Evolutionary conservation across 2,329 filamentous ascomycete genomes (phyloP), one percentile per base, ranked within the genome.

Genomic region (Trichoderma hamatum): DNA sequence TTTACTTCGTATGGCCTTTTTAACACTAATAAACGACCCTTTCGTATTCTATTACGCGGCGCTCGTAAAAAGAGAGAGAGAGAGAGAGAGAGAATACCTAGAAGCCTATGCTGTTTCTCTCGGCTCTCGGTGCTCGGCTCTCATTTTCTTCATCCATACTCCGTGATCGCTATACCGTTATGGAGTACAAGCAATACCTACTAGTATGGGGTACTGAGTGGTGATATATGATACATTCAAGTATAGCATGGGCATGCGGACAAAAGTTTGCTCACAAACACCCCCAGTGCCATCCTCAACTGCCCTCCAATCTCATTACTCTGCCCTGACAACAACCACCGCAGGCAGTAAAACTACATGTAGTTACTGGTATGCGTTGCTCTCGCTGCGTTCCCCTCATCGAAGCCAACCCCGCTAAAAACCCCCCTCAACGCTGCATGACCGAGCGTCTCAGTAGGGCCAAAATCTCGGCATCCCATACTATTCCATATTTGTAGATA

Each of bases 401-500:
- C n/a, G 11, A 49, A 58, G 24, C 19, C 14, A 28, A 58, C 28
- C 54, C 54, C 54, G 13, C 16, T 55, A 9, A 16, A 28, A 55
- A 13, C 30, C 16, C 52, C 52, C 52, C 10, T n/a, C 16, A 14
- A 5, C 11, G 46, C 46, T 28, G 61, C 51, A 64, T 55, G 39
- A 34, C 61, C 61, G 61, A 62, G 32, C 32, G 59, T 62, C 26
- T 60, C 58, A 36, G 58, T 39, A 60, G 58, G 46, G 6, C 39
- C 59, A 46, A 21, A 26, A n/a, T 21, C 11, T 34, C 55, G 32
- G 32, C 21, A 21, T 2, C 46, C 39, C n/a, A 49, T 49, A 39
- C 61, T 64, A 64, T 64, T 54, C 61, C 61, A 19, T 32, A 65
- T n/a, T 46, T 19, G 62, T 65, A 65, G 51, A 39, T 56, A 65